Conservation (phyloP, 345 rosid species). For the Euclidium syriacum region DNA sequence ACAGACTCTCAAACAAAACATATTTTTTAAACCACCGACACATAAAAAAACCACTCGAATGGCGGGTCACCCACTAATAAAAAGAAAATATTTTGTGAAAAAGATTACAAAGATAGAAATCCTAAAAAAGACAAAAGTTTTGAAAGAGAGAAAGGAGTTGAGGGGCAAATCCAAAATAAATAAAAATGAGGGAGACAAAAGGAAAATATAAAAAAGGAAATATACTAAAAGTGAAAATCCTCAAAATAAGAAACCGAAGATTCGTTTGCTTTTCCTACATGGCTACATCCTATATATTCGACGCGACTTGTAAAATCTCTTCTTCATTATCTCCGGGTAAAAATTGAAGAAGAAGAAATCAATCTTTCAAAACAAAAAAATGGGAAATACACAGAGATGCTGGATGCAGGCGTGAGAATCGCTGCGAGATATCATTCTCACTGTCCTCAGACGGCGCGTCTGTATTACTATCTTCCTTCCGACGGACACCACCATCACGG, state of each 20-base stretch:
- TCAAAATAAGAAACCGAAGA: not conserved
- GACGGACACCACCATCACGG: conserved; percentile 34
- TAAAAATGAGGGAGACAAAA: not conserved
- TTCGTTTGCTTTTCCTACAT: not conserved
- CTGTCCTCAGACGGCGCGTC: conserved; percentile 81
- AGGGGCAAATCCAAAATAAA: not conserved
- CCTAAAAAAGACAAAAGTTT: not conserved
- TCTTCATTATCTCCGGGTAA: not conserved
- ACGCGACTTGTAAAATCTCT: not conserved
- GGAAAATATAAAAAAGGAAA: not conserved
- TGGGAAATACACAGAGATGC: conserved; percentile 73
- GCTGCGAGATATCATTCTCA: conserved; percentile 76
- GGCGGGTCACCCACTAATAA: too few species aligned
- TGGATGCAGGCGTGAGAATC: conserved; percentile 69
- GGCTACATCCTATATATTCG: conserved; percentile 15
- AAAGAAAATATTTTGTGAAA: too few species aligned
- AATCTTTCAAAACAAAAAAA: not conserved
- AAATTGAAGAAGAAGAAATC: not conserved
- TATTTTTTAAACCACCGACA: too few species aligned
- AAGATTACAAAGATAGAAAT: not conserved
- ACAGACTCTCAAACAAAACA: too few species aligned
- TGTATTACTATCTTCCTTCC: conserved; percentile 71
- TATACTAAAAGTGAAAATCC: not conserved
- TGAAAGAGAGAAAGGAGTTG: not conserved
- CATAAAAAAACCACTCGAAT: too few species aligned